Base-by-base conservation (phyloP, 1,284 basidiomycete species). In the Lentinula novae-zelandiae region DNA sequence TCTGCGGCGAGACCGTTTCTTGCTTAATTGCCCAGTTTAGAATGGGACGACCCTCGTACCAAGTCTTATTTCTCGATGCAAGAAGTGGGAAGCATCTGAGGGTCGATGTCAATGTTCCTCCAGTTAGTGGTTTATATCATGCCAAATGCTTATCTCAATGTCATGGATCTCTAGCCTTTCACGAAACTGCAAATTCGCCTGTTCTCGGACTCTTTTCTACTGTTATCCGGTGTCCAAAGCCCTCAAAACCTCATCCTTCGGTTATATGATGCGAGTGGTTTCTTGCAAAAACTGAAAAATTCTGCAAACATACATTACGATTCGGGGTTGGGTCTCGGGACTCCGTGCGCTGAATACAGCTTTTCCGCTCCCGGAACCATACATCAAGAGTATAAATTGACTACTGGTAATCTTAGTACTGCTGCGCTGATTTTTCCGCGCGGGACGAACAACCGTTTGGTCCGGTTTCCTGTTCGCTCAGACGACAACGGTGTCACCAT, bases 61-160 rank as follows among this genome's bases (percentile, higher is more conserved):
- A 75, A 57, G 67, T 81, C n/a, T 63, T 78, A 15, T 66, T 79
- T 34, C 63, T 76, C 22, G 71, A 78, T 55, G 67, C 68, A 4
- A 60, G 61, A 13, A 73, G 73, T 5, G 71, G 72, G 13, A 64
- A 62, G 0, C 68, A 72, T 36, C 66, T 68, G 58, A 67, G 72
- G 58, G 64, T 76, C 9, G 66, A 75, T 58, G 71, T 75, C 1
- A 33, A 63, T 5, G 67, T 72, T 39, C 67, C 70, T 13, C 66
- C 72, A 66, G 76, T 76, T 56, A 62, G 73, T 62, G n/a, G 22
- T 12, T 20, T 52, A 15, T 36, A 9, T 15, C 9, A 5, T 33
- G 2, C 34, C 9, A 27, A 31, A 8, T 20, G 20, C 42, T 12
- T 34, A 13, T 12, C 34, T 57, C 20, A n/a, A 33, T 44, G 38